These are phyloP conservation scores for Epithemia pelagica DNA, from an alignment of 108 stramenopile genomes.

Conservation along the genomic window DNA sequence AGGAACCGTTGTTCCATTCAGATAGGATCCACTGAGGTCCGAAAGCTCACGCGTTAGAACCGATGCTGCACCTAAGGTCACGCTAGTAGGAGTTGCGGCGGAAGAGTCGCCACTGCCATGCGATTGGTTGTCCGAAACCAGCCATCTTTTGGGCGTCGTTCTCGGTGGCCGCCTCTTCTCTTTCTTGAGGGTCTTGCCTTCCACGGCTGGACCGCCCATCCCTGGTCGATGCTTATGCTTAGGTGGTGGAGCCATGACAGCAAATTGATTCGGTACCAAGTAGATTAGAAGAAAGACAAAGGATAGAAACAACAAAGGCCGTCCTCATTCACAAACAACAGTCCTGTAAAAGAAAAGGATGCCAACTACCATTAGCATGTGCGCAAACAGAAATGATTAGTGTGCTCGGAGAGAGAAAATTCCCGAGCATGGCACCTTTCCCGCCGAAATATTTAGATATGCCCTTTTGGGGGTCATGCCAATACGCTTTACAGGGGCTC, in stretches of 20 bases:
- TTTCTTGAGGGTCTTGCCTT: background rate
- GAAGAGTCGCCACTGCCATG: constrained; percentile 10
- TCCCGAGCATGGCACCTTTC: background rate
- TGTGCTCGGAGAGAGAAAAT: background rate
- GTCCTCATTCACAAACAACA: too few relatives aligned
- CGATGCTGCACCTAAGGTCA: constrained; percentile 12
- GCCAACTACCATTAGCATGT: background rate
- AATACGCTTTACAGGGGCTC: too few relatives aligned
- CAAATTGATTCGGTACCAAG: background rate
- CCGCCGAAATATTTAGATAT: background rate
- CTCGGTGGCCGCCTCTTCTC: background rate
- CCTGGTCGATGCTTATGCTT: background rate
- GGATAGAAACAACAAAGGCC: background rate
- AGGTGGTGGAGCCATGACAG: background rate
- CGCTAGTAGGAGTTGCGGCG: constrained; percentile 20
- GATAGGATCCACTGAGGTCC: constrained; percentile 40
- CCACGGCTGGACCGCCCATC: background rate
- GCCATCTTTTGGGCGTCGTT: background rate
- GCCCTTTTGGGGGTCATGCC: background rate
- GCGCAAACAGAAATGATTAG: background rate
- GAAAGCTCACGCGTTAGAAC: constrained; percentile 31
- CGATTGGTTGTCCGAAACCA: constrained; percentile 2
- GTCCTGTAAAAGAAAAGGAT: constrained; percentile 1
- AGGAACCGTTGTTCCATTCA: constrained; percentile 11
- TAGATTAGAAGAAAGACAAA: background rate